Evolutionary conservation across 179 eudicot genomes (phyloP).

Genomic region (Corrigiola litoralis): DNA sequence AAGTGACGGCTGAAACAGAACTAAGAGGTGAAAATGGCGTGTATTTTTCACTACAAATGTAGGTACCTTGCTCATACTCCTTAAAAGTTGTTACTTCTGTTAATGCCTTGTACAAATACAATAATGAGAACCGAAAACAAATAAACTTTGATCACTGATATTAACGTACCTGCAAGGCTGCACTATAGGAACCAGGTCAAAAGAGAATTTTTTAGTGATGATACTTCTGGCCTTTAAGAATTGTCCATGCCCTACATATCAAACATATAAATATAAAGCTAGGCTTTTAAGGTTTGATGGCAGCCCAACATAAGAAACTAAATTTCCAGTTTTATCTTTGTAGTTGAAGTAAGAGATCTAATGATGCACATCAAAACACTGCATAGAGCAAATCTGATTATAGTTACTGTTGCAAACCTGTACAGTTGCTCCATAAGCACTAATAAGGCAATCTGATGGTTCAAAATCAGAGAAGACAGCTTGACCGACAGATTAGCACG

Average conservation of each 20-base stretch:
- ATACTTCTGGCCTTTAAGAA: conserved; percentile 88
- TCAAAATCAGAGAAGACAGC: conserved; percentile 70
- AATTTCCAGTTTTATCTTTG: too few species aligned
- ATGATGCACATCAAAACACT: not conserved
- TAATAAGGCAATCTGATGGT: conserved; percentile 84
- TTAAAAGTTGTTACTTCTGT: too few species aligned
- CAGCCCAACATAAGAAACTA: too few species aligned
- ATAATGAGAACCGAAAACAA: too few species aligned
- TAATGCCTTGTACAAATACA: too few species aligned
- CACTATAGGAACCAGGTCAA: not conserved
- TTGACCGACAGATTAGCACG: conserved; percentile 65
- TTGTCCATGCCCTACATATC: conserved; percentile 81
- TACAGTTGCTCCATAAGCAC: conserved; percentile 86
- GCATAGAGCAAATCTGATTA: not conserved
- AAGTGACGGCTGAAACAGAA: too few species aligned
- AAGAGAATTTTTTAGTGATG: conserved; percentile 51
- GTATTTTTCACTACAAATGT: too few species aligned
- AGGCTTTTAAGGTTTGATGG: too few species aligned
- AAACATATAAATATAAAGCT: conserved; percentile 6
- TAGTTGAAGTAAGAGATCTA: too few species aligned
- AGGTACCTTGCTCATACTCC: too few species aligned
- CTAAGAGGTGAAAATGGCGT: too few species aligned
- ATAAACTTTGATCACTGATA: not conserved
- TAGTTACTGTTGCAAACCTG: conserved; percentile 36
- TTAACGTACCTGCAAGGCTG: conserved; percentile 7